A percentile compares a stretch with the other conserved stretches of the same genome.
phyloP scores from a whole-genome alignment of 2,329 filamentous ascomycete species.

The Claviceps quebecensis region DNA sequence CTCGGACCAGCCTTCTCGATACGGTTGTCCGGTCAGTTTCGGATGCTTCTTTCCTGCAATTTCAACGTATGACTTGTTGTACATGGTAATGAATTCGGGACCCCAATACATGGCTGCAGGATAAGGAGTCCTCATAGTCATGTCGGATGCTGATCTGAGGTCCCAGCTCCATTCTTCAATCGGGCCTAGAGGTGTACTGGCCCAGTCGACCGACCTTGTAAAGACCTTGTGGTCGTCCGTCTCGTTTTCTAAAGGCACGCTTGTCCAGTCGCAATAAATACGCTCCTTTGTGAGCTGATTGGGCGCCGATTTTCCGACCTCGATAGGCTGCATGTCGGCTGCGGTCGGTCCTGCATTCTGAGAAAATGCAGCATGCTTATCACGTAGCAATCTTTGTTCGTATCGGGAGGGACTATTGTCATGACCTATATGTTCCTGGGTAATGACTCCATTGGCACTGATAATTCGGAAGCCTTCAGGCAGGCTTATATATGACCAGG shows the following conservation, averaged over 20 bases:
- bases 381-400: neutral
- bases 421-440: slow-evolving; percentile 7
- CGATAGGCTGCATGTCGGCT: slow-evolving; percentile 1
- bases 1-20: slow-evolving; percentile 50
- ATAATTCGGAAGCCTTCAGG: slow-evolving; percentile 1
- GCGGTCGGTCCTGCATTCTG: neutral
- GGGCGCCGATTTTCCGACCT: slow-evolving; percentile 11
- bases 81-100: slow-evolving; percentile 45
- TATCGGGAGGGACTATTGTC: neutral
- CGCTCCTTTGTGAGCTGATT: slow-evolving; percentile 13
- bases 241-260: slow-evolving; percentile 2
- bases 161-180: slow-evolving; percentile 31
- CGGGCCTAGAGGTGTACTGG: slow-evolving; percentile 29
- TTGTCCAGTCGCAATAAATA: slow-evolving; percentile 4
- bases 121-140: slow-evolving; percentile 41
- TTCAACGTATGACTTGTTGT: slow-evolving; percentile 52
- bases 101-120: slow-evolving; percentile 50
- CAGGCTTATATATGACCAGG: slow-evolving; percentile 4
- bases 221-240: slow-evolving; percentile 20
- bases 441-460: slow-evolving; percentile 10
- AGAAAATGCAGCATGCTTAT: neutral
- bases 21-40: slow-evolving; percentile 42
- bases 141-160: slow-evolving; percentile 30
- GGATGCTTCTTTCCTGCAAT: slow-evolving; percentile 54
- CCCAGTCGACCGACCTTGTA: slow-evolving; percentile 30